Base-by-base conservation (phyloP, 2,329 filamentous ascomycete genomes). In the Teratosphaeria gauchensis region DNA sequence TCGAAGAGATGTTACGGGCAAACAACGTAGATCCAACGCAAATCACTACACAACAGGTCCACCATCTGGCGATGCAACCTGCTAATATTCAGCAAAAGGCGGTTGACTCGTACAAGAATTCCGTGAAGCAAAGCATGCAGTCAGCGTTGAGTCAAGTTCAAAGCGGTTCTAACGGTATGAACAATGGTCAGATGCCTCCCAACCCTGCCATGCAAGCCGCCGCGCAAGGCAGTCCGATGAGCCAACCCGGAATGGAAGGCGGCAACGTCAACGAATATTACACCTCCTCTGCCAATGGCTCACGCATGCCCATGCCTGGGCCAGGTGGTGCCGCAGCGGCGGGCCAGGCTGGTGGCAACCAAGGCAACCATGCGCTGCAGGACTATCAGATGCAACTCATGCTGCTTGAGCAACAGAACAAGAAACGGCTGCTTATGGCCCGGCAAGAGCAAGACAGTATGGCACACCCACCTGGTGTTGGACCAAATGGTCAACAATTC, bases 351-450 rank as follows among this genome's bases (percentile, higher is more conserved):
- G 74, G 61, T 69, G 78, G 74, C 62, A 80, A 75, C 66, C 80
- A 77, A 55, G 88, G 86, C 73, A 92, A 90, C 71, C 88, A 92
- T 71, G 89, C 89, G 24, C 79, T 92, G 53, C 88, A 92, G 73
- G 89, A 94, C 72, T 92, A 92, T 68, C 89, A 92, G 76, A 92
- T 92, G 88, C 89, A 92, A 72, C 76, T 92, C 70, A 92, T 92
- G 89, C 76, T 92, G 55, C 80, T 92, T 16, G 89, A 92, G 74
- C 89, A 92, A 74, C 88, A 92, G 74, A 92, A 92, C 68, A 92
- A 92, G 79, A 92, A 91, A 74, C 80, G 89, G 19, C 79, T 92
- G 54, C 85, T 91, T 79, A 90, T 91, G 88, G 89, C 89, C 42
- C 84, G 89, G 19, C 87, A 85, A 74, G 84, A 91, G 71, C 88